Conservation (phyloP, 805 yeast genomes). For the Nakazawaea ishiwadae region DNA sequence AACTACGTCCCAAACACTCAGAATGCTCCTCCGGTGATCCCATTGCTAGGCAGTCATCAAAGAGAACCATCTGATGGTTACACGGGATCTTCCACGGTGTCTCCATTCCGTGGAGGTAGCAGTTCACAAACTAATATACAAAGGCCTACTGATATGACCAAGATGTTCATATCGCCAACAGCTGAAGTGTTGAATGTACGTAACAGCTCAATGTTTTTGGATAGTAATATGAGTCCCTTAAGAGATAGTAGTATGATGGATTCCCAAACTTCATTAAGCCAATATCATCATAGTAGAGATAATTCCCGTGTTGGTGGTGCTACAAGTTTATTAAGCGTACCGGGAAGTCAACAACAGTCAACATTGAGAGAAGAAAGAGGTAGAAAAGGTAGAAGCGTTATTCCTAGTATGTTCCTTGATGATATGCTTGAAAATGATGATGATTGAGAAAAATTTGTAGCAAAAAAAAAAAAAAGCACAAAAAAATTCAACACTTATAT, state of each 20-base stretch:
- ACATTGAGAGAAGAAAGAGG: not conserved
- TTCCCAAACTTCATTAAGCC: not conserved
- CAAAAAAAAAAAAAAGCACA: not conserved
- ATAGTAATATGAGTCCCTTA: not conserved
- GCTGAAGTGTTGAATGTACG: conserved; percentile 48
- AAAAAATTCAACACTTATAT: not conserved
- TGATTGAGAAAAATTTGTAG: conserved; percentile 16
- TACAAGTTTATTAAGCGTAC: too few relatives aligned
- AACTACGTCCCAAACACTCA: conserved; percentile 1
- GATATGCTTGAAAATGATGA: conserved; percentile 8
- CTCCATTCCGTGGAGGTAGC: too few relatives aligned
- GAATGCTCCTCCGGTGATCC: too few relatives aligned
- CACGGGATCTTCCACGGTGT: too few relatives aligned
- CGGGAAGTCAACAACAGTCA: too few relatives aligned
- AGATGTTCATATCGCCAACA: conserved; percentile 75
- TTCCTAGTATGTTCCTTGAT: conserved; percentile 12
- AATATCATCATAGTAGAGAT: not conserved
- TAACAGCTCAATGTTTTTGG: not conserved
- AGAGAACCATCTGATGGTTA: too few relatives aligned
- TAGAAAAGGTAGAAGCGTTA: conserved; percentile 5
- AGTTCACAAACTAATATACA: not conserved
- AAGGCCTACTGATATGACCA: conserved; percentile 30
- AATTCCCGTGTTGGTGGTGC: not conserved
- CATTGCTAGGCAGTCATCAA: conserved; percentile 3
- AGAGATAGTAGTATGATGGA: not conserved